Evolutionary conservation across 805 yeast species (phyloP).

Genomic region (Metschnikowia lochheadii): DNA sequence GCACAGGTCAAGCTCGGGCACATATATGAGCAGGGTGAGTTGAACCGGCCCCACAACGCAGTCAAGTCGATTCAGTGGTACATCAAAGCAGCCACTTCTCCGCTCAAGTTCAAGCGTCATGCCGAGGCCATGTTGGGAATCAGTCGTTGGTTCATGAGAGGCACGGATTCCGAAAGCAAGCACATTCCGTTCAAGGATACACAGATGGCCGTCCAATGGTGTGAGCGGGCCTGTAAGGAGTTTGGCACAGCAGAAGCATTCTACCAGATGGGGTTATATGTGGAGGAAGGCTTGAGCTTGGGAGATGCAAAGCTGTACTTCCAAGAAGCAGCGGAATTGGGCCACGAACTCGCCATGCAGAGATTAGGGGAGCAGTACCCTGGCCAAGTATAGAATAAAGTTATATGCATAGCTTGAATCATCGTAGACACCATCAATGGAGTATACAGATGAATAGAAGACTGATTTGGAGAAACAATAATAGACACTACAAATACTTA

Average conservation of each 20-base stretch:
- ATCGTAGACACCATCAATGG: not conserved
- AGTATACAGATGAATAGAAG: not conserved
- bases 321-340: constrained; percentile 31
- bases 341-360: constrained; percentile 25
- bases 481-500: not conserved
- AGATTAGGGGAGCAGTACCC: not conserved
- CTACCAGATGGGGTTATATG: constrained; percentile 36
- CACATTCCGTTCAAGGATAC: constrained; percentile 36
- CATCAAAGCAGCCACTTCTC: constrained; percentile 38
- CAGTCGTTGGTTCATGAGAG: constrained; percentile 38
- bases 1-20: constrained; percentile 41
- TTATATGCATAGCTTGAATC: too few species aligned
- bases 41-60: constrained; percentile 36
- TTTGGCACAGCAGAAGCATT: constrained; percentile 37
- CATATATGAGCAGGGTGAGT: constrained; percentile 42
- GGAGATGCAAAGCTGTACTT: constrained; percentile 31
- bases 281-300: constrained; percentile 31
- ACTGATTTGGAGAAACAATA: not conserved
- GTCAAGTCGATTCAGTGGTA: constrained; percentile 44
- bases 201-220: constrained; percentile 39
- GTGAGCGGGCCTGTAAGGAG: constrained; percentile 40
- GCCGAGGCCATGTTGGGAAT: constrained; percentile 46
- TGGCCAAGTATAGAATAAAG: not conserved
- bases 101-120: constrained; percentile 36
- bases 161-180: constrained; percentile 31